phyloP scores from a whole-genome alignment of 257 asterid species.

The Solanum medicagineum region DNA sequence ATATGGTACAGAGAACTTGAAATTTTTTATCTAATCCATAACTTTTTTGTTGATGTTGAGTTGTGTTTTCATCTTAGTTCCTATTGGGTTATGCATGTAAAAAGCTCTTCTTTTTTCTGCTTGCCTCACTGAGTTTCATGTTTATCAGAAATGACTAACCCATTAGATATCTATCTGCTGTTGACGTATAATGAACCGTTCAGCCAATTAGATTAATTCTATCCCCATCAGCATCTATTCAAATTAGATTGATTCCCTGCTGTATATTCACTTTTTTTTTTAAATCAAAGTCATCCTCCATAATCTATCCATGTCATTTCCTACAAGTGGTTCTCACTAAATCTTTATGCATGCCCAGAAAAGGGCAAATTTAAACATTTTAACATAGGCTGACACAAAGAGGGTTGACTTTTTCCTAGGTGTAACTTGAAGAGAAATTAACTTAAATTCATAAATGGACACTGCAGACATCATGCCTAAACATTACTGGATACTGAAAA shows the following conservation, averaged over 20 bases:
- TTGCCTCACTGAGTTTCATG: neutral
- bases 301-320: constrained; percentile 5
- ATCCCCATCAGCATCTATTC: constrained; percentile 41
- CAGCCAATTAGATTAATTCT: constrained; percentile 12
- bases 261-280: constrained; percentile 8
- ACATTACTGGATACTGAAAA: neutral
- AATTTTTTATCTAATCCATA: neutral
- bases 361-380: constrained; percentile 1
- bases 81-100: neutral
- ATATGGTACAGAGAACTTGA: neutral
- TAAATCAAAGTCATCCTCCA: constrained; percentile 19
- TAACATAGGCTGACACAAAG: neutral
- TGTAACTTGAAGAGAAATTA: neutral
- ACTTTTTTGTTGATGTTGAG: neutral
- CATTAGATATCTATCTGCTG: neutral
- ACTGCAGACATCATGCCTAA: constrained; percentile 14
- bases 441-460: neutral
- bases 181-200: neutral
- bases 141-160: neutral
- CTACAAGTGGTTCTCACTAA: neutral
- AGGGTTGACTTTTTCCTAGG: constrained; percentile 7
- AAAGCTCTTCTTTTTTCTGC: neutral
- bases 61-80: neutral
- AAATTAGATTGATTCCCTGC: constrained; percentile 10
- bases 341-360: neutral